A percentile compares a stretch with the other conserved stretches of the same genome.
phyloP scores from a whole-genome alignment of 2,329 filamentous ascomycete species.

The Stagonosporopsis vannaccii region DNA sequence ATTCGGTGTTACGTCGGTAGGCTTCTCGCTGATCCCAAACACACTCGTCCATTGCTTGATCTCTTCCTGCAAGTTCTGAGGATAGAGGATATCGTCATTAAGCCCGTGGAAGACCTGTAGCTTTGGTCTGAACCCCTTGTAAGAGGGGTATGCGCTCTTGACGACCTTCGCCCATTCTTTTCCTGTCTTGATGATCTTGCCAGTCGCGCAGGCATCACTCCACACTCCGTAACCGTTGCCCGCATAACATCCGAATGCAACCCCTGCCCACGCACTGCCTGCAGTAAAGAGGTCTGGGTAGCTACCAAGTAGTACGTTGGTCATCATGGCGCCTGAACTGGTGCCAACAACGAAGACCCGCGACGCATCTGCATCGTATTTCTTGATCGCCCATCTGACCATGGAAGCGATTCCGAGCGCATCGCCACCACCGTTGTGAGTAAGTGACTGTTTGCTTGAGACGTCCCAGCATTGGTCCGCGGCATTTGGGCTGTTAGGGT shows the following conservation, averaged over 20 bases:
- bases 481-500: conserved; percentile 39
- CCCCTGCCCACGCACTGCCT: conserved; percentile 44
- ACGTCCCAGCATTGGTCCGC: conserved; percentile 48
- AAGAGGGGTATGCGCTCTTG: conserved; percentile 39
- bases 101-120: conserved; percentile 43
- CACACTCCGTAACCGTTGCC: conserved; percentile 42
- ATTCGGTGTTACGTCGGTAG: conserved; percentile 31
- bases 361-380: conserved; percentile 38
- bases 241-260: conserved; percentile 47
- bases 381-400: conserved; percentile 39
- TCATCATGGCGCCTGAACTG: conserved; percentile 48
- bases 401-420: conserved; percentile 44
- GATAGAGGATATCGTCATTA: conserved; percentile 36
- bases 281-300: conserved; percentile 47
- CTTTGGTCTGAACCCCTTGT: conserved; percentile 42
- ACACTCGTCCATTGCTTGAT: conserved; percentile 47
- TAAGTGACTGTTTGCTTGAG: conserved; percentile 42
- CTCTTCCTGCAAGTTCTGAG: conserved; percentile 44
- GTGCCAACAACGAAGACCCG: conserved; percentile 46
- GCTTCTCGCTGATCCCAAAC: conserved; percentile 33
- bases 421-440: conserved; percentile 45
- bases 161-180: conserved; percentile 42
- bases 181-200: conserved; percentile 42
- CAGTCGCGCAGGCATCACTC: conserved; percentile 42
- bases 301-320: conserved; percentile 42